Evolutionary conservation across 1,284 basidiomycete species (phyloP).

Genomic region (Uromyces viciae-fabae): DNA sequence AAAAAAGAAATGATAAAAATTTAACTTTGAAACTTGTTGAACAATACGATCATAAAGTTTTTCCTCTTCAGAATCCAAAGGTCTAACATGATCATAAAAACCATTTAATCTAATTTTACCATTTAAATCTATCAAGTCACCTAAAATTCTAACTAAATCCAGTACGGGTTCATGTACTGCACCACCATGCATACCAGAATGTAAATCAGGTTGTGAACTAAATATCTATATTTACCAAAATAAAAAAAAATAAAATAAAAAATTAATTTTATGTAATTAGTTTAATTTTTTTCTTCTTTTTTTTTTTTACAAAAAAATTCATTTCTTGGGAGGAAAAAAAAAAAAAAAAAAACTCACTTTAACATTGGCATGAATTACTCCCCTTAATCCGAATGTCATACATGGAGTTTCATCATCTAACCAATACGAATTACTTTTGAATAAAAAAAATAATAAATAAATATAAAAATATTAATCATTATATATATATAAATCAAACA

Average conservation of each 20-base stretch:
- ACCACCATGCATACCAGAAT: slow-evolving; percentile 91
- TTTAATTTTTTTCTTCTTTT: too few species aligned
- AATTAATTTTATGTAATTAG: not conserved
- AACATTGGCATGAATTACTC: slow-evolving; percentile 78
- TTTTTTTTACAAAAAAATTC: slow-evolving; percentile 63
- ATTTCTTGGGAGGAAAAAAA: slow-evolving; percentile 53
- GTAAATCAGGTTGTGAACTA: slow-evolving; percentile 65
- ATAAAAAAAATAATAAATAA: slow-evolving; percentile 46
- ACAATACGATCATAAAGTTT: slow-evolving; percentile 53
- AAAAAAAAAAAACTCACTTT: slow-evolving; percentile 59
- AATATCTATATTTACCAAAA: slow-evolving; percentile 48
- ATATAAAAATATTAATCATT: slow-evolving; percentile 36
- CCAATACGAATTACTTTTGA: slow-evolving; percentile 81
- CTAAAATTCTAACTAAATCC: slow-evolving; percentile 78
- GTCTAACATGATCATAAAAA: slow-evolving; percentile 66
- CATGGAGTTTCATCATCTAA: slow-evolving; percentile 90
- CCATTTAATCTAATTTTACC: slow-evolving; percentile 67
- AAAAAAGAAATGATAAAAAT: slow-evolving; percentile 31
- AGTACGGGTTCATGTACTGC: slow-evolving; percentile 81
- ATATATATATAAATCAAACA: too few species aligned
- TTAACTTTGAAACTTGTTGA: slow-evolving; percentile 31
- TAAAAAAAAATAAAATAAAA: too few species aligned
- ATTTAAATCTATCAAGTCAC: slow-evolving; percentile 64
- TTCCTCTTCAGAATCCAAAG: slow-evolving; percentile 49
- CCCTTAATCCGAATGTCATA: slow-evolving; percentile 88